These are phyloP conservation scores for Aspergillus avenaceus DNA, from an alignment of 495 filamentous ascomycete species.

Conservation along the genomic window DNA sequence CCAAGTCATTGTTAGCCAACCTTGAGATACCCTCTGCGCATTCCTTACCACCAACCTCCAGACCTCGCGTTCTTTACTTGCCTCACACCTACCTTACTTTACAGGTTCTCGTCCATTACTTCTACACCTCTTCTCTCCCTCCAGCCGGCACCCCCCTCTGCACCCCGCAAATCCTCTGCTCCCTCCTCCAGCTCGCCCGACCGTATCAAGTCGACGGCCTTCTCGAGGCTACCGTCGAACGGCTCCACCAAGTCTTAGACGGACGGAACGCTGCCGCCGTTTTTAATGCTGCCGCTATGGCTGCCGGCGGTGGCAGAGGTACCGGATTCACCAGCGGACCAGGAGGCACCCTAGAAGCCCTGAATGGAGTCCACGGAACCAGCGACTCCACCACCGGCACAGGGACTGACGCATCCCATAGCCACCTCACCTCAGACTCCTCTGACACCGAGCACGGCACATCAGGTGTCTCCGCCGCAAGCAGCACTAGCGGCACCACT, in stretches of 20 bases:
- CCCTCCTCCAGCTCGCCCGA: conserved; percentile 85
- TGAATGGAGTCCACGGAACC: conserved; percentile 33
- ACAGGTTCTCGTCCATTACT: conserved; percentile 80
- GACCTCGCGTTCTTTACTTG: conserved; percentile 84
- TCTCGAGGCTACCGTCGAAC: conserved; percentile 84
- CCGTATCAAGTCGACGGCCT: conserved; percentile 92
- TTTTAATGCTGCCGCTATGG: conserved; percentile 98
- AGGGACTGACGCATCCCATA: conserved; percentile 24
- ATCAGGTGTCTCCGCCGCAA: conserved; percentile 27
- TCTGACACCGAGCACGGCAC: conserved; percentile 44
- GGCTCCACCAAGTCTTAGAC: conserved; percentile 86
- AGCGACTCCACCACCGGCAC: conserved; percentile 19
- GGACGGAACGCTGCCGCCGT: conserved; percentile 92
- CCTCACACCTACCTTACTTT: conserved; percentile 88
- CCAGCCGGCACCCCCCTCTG: conserved; percentile 71
- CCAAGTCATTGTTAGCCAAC: conserved; percentile 42
- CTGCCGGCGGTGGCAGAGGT: conserved; percentile 83
- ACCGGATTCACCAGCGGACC: conserved; percentile 45
- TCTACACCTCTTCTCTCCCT: conserved; percentile 88
- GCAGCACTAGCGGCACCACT: conserved; percentile 27
- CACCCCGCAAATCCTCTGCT: conserved; percentile 93
- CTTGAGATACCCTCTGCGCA: conserved; percentile 42
- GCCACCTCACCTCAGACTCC: conserved; percentile 37
- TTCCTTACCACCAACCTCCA: conserved; percentile 61
- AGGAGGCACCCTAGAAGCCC: conserved; percentile 41